These are phyloP conservation scores for Sutorius australiensis DNA, from an alignment of 768 basidiomycete genomes.

Conservation along the genomic window DNA sequence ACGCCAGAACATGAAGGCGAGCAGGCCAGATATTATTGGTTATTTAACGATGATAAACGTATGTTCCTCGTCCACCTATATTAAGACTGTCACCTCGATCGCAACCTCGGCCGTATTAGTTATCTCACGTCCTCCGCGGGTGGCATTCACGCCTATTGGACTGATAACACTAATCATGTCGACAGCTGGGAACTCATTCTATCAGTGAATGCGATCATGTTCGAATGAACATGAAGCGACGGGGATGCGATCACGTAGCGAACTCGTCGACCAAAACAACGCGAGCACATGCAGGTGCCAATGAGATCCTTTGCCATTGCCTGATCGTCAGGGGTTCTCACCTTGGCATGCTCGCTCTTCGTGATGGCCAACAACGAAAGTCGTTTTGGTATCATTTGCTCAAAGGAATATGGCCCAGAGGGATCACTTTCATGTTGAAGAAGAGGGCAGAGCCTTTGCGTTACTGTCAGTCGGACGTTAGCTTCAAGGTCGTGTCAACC, in stretches of 20 bases:
- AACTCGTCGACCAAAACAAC: not conserved
- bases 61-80: not conserved
- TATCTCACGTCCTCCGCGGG: constrained; percentile 6
- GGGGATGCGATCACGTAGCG: not conserved
- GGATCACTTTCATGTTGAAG: not conserved
- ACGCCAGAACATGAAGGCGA: not conserved
- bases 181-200: not conserved
- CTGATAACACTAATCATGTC: not conserved
- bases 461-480: not conserved
- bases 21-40: not conserved
- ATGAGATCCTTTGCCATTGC: not conserved
- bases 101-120: not conserved
- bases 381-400: not conserved
- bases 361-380: not conserved
- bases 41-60: constrained; percentile 7
- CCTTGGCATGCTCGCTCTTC: not conserved
- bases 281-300: not conserved
- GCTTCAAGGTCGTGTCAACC: not conserved
- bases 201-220: not conserved
- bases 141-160: not conserved
- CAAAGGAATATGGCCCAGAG: not conserved
- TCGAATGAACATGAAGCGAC: not conserved
- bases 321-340: not conserved
- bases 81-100: not conserved
- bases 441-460: not conserved